A percentile compares a stretch with the other conserved stretches of the same genome.
phyloP scores from a whole-genome alignment of 169 alveolate species.

The Eimeria brunetti region DNA sequence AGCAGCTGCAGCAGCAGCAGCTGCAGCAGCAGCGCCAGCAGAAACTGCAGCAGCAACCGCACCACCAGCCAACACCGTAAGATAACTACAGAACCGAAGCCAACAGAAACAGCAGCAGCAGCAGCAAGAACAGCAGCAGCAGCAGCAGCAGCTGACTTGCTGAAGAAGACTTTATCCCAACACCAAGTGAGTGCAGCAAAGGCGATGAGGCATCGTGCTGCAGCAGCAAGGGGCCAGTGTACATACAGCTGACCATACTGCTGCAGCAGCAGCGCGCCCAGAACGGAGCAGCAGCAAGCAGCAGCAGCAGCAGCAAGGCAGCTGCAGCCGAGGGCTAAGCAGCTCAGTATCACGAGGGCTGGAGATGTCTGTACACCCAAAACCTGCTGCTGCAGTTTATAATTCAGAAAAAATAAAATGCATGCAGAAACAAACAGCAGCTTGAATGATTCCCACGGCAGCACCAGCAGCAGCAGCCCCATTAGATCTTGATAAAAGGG shows the following conservation, averaged over 20 bases:
- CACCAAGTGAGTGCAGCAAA: conserved; percentile 40
- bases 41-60: not conserved
- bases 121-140: not conserved
- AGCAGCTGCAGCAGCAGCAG: not conserved
- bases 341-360: not conserved
- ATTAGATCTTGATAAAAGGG: conserved; percentile 39
- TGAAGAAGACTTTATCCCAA: conserved; percentile 15
- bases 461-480: not conserved
- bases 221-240: conserved; percentile 50
- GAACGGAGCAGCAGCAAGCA: conserved; percentile 19
- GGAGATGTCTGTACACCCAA: conserved; percentile 29
- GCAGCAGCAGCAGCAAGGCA: conserved; percentile 45
- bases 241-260: conserved; percentile 15
- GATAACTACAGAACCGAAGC: no score
- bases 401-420: not conserved
- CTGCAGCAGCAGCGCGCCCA: conserved; percentile 41
- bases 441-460: not conserved
- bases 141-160: not conserved
- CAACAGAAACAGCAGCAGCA: not conserved
- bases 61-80: not conserved
- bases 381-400: not conserved
- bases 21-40: not conserved
- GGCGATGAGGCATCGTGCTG: not conserved
- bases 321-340: conserved; percentile 35
- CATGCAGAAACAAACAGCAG: not conserved